phyloP scores from a whole-genome alignment of 805 yeast species.

The Saturnispora besseyi region DNA sequence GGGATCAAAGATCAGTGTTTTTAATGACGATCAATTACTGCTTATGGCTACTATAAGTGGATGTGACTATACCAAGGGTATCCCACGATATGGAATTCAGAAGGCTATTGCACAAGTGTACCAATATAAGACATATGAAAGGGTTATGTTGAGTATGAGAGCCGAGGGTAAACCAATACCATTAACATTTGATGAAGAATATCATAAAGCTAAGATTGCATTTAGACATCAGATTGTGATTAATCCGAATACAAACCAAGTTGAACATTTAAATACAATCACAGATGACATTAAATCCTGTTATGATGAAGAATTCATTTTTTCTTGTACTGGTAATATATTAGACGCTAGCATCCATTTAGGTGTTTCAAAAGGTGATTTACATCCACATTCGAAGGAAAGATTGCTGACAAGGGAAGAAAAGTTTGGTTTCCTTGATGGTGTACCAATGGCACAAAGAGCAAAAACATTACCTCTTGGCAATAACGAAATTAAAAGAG shows the following conservation, averaged over 20 bases:
- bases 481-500: not conserved
- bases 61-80: constrained; percentile 89
- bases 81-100: constrained; percentile 70
- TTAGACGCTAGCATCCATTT: constrained; percentile 40
- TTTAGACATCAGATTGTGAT: constrained; percentile 82
- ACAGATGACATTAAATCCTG: constrained; percentile 33
- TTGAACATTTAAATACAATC: constrained; percentile 53
- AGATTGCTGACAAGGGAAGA: constrained; percentile 41
- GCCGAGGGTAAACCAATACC: constrained; percentile 60
- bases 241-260: constrained; percentile 43
- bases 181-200: constrained; percentile 47
- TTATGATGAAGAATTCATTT: constrained; percentile 17
- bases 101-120: constrained; percentile 60
- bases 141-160: constrained; percentile 45
- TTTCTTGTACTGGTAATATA: constrained; percentile 38
- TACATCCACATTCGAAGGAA: constrained; percentile 55
- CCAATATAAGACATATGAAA: constrained; percentile 41
- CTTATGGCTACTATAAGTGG: constrained; percentile 86
- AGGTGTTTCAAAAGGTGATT: constrained; percentile 51
- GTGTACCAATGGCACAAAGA: constrained; percentile 1
- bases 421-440: constrained; percentile 16
- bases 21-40: constrained; percentile 52
- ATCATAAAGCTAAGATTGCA: constrained; percentile 60
- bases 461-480: constrained; percentile 6
- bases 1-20: constrained; percentile 35